Conservation (phyloP, 2,329 filamentous ascomycete genomes). For the Phaeophleospora eucalypticola region DNA sequence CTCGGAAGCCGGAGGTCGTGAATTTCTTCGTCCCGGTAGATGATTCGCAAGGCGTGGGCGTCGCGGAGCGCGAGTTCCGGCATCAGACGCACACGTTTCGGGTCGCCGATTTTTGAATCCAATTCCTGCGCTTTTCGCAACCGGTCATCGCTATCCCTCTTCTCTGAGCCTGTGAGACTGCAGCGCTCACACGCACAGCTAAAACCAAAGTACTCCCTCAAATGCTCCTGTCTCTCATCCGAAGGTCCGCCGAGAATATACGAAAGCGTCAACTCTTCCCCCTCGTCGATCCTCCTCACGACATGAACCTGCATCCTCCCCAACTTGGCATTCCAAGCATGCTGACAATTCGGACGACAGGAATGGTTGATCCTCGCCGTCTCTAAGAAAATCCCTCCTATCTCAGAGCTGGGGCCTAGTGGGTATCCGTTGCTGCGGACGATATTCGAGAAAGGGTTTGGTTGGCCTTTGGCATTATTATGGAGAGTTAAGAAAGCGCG, state of each 20-base stretch:
- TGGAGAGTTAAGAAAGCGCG: constrained; percentile 31
- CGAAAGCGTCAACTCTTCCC: constrained; percentile 37
- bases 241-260: constrained; percentile 30
- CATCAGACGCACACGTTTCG: constrained; percentile 18
- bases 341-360: constrained; percentile 36
- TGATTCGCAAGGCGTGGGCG: constrained; percentile 12
- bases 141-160: constrained; percentile 30
- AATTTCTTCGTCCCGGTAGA: constrained; percentile 19
- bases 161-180: constrained; percentile 33
- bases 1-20: constrained; percentile 21
- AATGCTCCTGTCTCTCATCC: constrained; percentile 10
- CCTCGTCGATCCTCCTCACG: constrained; percentile 32
- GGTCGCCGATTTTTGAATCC: constrained; percentile 22
- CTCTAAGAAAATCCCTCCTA: constrained; percentile 34
- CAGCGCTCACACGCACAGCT: constrained; percentile 36
- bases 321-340: constrained; percentile 33
- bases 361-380: constrained; percentile 38
- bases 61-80: constrained; percentile 19
- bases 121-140: constrained; percentile 19
- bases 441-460: constrained; percentile 31
- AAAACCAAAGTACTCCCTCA: constrained; percentile 32
- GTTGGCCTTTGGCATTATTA: constrained; percentile 28
- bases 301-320: constrained; percentile 30
- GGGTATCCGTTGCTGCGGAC: constrained; percentile 33
- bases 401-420: constrained; percentile 23